Evolutionary conservation across 2,329 filamentous ascomycete genomes (phyloP).

Genomic region (Elsinoe perseae): DNA sequence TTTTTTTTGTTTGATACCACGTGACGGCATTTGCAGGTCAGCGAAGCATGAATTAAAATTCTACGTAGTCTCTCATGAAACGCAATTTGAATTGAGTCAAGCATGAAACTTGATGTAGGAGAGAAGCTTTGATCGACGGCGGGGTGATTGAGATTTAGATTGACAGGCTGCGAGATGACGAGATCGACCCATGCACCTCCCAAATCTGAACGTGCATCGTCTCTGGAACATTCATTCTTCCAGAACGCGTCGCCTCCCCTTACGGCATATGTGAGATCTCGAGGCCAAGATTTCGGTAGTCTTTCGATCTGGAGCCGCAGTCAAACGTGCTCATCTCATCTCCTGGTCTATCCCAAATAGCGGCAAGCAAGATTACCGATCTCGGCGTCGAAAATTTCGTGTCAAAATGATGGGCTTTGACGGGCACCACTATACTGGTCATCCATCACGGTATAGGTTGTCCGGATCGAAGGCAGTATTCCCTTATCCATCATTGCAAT

Average conservation of each 20-base stretch:
- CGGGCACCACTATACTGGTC: neutral
- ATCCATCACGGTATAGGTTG: neutral
- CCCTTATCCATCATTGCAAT: neutral
- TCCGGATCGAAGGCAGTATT: neutral
- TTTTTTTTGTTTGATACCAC: conserved; percentile 12
- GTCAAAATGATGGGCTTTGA: neutral
- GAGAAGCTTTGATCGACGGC: conserved; percentile 11
- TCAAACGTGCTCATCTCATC: neutral
- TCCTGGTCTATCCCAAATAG: too few relatives aligned
- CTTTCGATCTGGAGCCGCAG: conserved; percentile 2
- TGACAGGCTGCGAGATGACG: conserved; percentile 10
- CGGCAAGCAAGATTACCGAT: neutral
- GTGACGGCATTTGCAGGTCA: neutral
- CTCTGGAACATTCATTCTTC: neutral
- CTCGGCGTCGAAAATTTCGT: neutral
- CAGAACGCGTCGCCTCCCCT: neutral
- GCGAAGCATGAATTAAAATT: too few relatives aligned
- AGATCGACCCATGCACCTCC: neutral
- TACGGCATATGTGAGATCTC: neutral
- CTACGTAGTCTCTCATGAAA: too few relatives aligned
- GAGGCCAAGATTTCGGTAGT: conserved; percentile 3
- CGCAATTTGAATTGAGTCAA: neutral
- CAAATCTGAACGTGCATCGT: neutral
- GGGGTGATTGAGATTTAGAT: conserved; percentile 13
- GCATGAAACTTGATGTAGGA: neutral